phyloP scores from a whole-genome alignment of 306 rosid species.

The Parietaria judaica region DNA sequence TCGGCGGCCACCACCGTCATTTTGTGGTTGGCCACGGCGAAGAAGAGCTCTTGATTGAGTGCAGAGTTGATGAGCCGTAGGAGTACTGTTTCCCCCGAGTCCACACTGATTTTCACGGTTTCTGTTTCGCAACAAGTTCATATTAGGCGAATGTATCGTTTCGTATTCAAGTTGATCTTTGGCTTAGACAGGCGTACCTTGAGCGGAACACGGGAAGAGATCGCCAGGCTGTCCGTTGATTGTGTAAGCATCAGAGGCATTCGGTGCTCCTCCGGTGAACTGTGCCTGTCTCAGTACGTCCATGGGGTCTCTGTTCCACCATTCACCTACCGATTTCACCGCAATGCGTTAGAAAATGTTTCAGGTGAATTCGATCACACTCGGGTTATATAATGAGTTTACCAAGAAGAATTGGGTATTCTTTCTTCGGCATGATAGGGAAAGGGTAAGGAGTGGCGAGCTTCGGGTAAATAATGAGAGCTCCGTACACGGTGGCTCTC shows the following conservation, averaged over 20 bases:
- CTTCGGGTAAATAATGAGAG: conserved; percentile 65
- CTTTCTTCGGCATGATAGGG: conserved; percentile 51
- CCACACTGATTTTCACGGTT: conserved; percentile 48
- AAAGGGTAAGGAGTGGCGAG: conserved; percentile 70
- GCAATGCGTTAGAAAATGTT: not conserved
- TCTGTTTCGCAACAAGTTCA: conserved; percentile 34
- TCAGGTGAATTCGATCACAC: not conserved
- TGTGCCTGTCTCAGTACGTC: conserved; percentile 47
- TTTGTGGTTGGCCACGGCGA: conserved; percentile 66
- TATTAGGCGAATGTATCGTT: not conserved
- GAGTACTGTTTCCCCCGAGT: conserved; percentile 56
- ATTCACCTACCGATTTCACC: conserved; percentile 54
- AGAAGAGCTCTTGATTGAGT: conserved; percentile 83
- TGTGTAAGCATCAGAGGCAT: conserved; percentile 69
- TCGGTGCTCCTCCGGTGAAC: conserved; percentile 81
- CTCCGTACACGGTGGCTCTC: conserved; percentile 90
- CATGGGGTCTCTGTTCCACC: conserved; percentile 75
- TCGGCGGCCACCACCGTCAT: conserved; percentile 71
- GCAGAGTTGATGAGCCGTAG: conserved; percentile 66
- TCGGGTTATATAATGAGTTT: not conserved
- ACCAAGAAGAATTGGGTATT: conserved; percentile 72
- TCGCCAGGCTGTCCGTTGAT: conserved; percentile 93
- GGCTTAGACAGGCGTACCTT: conserved; percentile 41
- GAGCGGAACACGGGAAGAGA: conserved; percentile 59
- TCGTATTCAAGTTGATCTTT: not conserved